Evolutionary conservation across 768 basidiomycete genomes (phyloP).

Genomic region (Tricholoma saponaceum): DNA sequence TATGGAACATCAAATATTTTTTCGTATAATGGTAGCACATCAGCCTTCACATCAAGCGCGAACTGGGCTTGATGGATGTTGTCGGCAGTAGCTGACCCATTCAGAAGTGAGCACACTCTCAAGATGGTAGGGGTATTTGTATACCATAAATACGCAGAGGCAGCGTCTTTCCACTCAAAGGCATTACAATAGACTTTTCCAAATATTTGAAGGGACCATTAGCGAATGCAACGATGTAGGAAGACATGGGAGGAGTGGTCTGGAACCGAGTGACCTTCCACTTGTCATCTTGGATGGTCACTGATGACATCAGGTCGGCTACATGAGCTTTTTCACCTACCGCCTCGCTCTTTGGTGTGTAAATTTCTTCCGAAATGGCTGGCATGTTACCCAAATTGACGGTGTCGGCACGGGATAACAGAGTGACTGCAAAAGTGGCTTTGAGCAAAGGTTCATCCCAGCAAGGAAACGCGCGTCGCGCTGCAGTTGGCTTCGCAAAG

Average conservation of each 20-base stretch:
- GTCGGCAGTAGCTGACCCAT: constrained; percentile 64
- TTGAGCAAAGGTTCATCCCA: constrained; percentile 95
- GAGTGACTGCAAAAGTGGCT: constrained; percentile 71
- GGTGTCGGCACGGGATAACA: constrained; percentile 75
- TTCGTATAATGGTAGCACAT: constrained; percentile 87
- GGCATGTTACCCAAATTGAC: constrained; percentile 89
- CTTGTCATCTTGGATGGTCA: constrained; percentile 32
- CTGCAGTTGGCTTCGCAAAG: constrained; percentile 67
- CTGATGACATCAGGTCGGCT: constrained; percentile 37
- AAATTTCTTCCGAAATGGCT: constrained; percentile 52
- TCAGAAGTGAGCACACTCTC: background rate
- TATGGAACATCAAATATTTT: constrained; percentile 89
- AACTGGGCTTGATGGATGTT: constrained; percentile 81
- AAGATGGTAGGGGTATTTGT: constrained; percentile 10
- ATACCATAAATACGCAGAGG: constrained; percentile 83
- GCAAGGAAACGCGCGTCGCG: constrained; percentile 78
- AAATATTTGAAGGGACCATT: constrained; percentile 75
- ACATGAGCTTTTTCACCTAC: constrained; percentile 27
- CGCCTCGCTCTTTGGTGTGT: constrained; percentile 27
- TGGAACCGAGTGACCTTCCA: constrained; percentile 87
- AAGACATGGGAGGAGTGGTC: constrained; percentile 82
- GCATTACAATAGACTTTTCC: constrained; percentile 73
- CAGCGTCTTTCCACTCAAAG: constrained; percentile 72
- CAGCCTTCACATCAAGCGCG: constrained; percentile 81
- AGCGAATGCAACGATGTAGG: constrained; percentile 86